Conservation (phyloP, 768 basidiomycete genomes). For the Boletus coccyginus region DNA sequence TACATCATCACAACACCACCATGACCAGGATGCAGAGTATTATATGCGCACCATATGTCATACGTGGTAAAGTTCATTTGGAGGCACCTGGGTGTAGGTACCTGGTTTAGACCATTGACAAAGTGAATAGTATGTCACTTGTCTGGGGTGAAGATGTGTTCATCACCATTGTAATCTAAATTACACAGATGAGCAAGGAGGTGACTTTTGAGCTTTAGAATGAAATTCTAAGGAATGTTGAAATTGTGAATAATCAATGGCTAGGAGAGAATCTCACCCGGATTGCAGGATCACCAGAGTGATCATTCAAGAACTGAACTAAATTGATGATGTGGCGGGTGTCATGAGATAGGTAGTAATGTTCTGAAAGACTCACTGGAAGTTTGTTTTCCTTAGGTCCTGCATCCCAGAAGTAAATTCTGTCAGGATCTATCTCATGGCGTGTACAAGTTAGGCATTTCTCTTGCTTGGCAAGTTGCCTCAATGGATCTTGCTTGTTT, state of each 20-base stretch:
- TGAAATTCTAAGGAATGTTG: too few relatives aligned
- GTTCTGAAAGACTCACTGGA: too few relatives aligned
- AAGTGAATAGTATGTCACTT: neutral
- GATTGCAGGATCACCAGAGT: neutral
- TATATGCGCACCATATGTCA: neutral
- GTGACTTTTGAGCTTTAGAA: slow-evolving; percentile 19
- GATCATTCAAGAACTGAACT: too few relatives aligned
- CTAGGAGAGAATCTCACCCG: too few relatives aligned
- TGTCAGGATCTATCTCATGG: neutral
- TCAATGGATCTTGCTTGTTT: neutral
- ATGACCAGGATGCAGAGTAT: slow-evolving; percentile 7
- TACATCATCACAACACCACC: slow-evolving; percentile 22
- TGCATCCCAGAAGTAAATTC: neutral
- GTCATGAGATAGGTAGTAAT: too few relatives aligned
- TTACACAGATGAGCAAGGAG: slow-evolving; percentile 10
- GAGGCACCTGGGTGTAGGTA: neutral
- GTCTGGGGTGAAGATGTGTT: neutral
- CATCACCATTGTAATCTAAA: neutral
- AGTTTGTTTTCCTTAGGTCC: too few relatives aligned
- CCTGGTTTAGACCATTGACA: neutral
- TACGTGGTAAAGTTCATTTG: slow-evolving; percentile 21
- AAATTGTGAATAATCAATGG: too few relatives aligned
- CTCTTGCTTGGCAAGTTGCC: neutral
- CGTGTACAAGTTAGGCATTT: neutral
- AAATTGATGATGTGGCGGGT: too few relatives aligned